Percentiles rank a stretch among this genome's conserved stretches.
Conservation (phyloP, 305 asterid species). For the Salvia sclarea region DNA sequence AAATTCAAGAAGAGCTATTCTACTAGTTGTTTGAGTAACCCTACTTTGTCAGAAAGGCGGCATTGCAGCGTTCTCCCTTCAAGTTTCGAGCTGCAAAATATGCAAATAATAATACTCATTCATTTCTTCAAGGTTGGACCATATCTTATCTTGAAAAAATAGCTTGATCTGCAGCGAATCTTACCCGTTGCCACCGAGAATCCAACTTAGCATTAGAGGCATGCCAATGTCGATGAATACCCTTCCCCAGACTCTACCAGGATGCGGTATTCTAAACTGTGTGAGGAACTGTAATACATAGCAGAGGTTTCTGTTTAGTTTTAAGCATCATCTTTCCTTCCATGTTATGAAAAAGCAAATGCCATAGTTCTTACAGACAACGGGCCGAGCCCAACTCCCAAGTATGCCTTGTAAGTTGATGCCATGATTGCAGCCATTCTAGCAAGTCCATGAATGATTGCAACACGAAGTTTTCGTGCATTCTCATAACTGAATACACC, state of each 20-base stretch:
- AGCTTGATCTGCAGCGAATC: too few species aligned
- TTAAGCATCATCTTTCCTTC: neutral
- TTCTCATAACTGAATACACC: conserved; percentile 64
- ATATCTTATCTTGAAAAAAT: too few species aligned
- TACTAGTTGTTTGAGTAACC: conserved; percentile 37
- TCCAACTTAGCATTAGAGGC: conserved; percentile 96
- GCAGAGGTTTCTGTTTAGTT: neutral
- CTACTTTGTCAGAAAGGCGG: conserved; percentile 87
- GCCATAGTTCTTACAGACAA: conserved; percentile 57
- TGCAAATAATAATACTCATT: neutral
- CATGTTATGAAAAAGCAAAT: neutral
- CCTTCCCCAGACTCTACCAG: conserved; percentile 97
- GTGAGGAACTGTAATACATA: conserved; percentile 70
- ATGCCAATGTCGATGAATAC: conserved; percentile 73
- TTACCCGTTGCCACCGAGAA: conserved; percentile 96
- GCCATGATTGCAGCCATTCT: conserved; percentile 99
- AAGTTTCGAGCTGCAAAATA: conserved; percentile 64
- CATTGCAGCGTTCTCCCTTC: conserved; percentile 85
- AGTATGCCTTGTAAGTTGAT: conserved; percentile 83
- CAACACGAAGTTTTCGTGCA: conserved; percentile 79
- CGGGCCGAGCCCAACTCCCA: conserved; percentile 95
- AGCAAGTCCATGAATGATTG: conserved; percentile 89
- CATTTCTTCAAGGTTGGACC: neutral
- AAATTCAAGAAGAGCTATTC: neutral
- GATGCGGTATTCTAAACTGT: conserved; percentile 82